phyloP scores from a whole-genome alignment of 495 filamentous ascomycete genomes.

The Hyaloscypha bicolor region DNA sequence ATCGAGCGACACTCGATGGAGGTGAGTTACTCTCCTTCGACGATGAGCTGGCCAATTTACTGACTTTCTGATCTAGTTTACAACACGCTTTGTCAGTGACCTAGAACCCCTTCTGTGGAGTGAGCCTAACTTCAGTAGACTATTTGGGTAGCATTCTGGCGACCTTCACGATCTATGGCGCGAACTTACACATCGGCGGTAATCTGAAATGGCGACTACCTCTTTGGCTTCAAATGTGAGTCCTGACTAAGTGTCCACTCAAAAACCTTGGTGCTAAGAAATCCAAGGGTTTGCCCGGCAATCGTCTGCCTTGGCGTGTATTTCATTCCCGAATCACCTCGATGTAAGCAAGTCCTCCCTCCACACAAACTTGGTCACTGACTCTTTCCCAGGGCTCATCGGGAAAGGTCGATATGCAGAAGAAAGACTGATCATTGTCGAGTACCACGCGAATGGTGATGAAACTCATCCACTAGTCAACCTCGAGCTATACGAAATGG shows the following conservation, averaged over 20 bases:
- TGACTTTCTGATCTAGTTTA: not conserved
- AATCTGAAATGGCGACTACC: constrained; percentile 59
- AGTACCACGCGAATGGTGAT: constrained; percentile 58
- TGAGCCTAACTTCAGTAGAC: constrained; percentile 23
- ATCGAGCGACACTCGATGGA: constrained; percentile 18
- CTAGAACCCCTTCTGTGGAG: not conserved
- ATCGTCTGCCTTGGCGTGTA: constrained; percentile 34
- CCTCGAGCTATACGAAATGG: constrained; percentile 52
- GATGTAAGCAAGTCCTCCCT: constrained; percentile 13
- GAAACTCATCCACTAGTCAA: constrained; percentile 51
- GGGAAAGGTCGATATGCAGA: constrained; percentile 52
- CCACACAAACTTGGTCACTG: not conserved
- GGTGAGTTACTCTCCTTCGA: no score
- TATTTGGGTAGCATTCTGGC: constrained; percentile 59
- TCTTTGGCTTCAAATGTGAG: constrained; percentile 52
- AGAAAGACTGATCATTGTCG: constrained; percentile 51
- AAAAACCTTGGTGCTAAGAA: no score
- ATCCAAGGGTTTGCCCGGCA: constrained; percentile 40
- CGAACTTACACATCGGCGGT: constrained; percentile 13
- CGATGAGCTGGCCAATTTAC: no score
- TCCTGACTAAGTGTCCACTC: no score
- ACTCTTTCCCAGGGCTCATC: constrained; percentile 29
- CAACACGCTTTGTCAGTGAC: constrained; percentile 49
- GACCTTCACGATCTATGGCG: constrained; percentile 24
- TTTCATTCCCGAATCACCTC: constrained; percentile 36